Percentiles rank a stretch among this genome's conserved stretches.
Conservation (phyloP, 345 rosid species). For the Brassica incana region DNA sequence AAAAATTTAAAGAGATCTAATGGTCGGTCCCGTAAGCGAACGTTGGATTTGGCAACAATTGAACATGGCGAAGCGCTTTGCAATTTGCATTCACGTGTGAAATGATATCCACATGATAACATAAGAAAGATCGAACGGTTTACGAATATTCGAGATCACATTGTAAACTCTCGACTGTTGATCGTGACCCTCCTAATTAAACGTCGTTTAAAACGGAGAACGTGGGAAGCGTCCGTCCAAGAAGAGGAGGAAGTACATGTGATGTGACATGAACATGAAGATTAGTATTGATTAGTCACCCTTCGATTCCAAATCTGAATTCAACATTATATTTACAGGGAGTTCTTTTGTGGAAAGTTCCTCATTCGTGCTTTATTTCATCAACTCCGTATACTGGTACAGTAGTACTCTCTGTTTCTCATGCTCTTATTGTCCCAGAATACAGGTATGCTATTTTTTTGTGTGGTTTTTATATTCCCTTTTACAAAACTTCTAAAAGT, state of each 20-base stretch:
- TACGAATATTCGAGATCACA: not conserved
- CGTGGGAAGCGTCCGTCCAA: constrained; percentile 25
- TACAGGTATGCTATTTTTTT: constrained; percentile 11
- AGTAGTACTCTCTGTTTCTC: not conserved
- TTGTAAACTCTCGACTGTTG: constrained; percentile 12
- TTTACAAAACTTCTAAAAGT: not conserved
- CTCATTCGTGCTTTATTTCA: constrained; percentile 22
- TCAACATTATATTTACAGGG: not conserved
- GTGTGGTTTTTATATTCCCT: not conserved
- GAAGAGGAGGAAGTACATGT: constrained; percentile 16
- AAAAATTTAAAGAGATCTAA: not conserved
- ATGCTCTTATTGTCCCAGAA: constrained; percentile 3
- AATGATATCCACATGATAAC: not conserved
- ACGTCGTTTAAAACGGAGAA: constrained; percentile 24
- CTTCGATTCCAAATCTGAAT: constrained; percentile 12
- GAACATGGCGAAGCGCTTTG: not conserved
- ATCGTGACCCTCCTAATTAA: constrained; percentile 17
- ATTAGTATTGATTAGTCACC: constrained; percentile 19
- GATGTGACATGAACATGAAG: constrained; percentile 21
- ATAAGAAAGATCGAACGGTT: constrained; percentile 16
- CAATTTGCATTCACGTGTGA: not conserved
- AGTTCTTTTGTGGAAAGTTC: constrained; percentile 9
- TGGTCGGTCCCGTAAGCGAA: not conserved
- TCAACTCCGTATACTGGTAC: not conserved
- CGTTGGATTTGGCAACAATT: not conserved